These are phyloP conservation scores for Calamus simplicifolius DNA, from an alignment of 176 grass and related monocot genomes.

Conservation along the genomic window DNA sequence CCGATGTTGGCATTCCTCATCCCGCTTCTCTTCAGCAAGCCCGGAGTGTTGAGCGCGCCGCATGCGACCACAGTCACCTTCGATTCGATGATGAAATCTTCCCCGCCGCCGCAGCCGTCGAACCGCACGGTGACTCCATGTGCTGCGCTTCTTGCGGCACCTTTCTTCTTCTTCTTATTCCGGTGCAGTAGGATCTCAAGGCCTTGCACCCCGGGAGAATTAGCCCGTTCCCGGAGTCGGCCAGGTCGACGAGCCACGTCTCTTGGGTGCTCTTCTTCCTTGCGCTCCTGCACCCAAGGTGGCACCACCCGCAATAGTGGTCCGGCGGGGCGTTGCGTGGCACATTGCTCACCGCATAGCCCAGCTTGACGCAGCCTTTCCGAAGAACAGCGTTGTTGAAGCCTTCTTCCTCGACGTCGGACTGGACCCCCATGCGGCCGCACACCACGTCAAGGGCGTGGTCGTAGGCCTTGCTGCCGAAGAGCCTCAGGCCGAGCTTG, in stretches of 20 bases:
- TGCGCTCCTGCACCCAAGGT: conserved; percentile 14
- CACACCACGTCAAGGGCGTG: conserved; percentile 18
- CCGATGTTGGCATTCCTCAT: conserved; percentile 18
- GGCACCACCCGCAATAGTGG: conserved; percentile 24
- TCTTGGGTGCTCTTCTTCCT: conserved; percentile 10
- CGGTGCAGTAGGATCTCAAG: not conserved
- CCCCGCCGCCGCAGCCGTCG: not conserved
- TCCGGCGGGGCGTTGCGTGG: conserved; percentile 14
- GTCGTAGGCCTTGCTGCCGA: conserved; percentile 19
- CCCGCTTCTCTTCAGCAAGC: conserved; percentile 13
- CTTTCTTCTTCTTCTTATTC: conserved; percentile 2
- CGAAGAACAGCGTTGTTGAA: conserved; percentile 11
- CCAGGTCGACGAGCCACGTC: conserved; percentile 22
- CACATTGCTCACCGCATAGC: not conserved
- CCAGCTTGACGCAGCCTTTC: not conserved
- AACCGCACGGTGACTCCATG: not conserved
- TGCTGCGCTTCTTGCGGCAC: not conserved
- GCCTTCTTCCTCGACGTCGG: conserved; percentile 1
- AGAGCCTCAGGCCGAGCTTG: conserved; percentile 9
- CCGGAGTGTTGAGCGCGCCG: conserved; percentile 21
- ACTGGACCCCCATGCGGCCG: conserved; percentile 21
- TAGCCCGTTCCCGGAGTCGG: conserved; percentile 10
- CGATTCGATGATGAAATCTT: conserved; percentile 7
- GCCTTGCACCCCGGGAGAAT: conserved; percentile 11
- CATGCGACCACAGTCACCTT: conserved; percentile 18